Base-by-base conservation (phyloP, 2,329 filamentous ascomycete genomes). In the Pseudopyrenochaeta lycopersici region DNA sequence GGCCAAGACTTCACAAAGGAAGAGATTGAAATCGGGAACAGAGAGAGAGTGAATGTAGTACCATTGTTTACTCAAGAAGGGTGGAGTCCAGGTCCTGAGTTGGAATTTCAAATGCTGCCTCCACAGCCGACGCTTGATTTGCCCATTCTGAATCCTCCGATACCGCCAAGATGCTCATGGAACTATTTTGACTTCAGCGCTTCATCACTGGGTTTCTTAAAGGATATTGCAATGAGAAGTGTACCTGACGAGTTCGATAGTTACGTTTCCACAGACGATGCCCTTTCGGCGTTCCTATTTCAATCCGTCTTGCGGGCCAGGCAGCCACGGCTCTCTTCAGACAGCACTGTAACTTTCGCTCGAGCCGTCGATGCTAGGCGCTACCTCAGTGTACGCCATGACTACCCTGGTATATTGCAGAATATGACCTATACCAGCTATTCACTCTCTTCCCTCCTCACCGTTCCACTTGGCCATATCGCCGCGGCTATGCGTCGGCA, bases 261-360 rank as follows among this genome's bases (percentile, higher is more conserved):
- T 2, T 84, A 76, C 56, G 64, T 85, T 18, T 83, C 83, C 1
- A 85, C 82, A 0, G 83, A 87, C 49, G 84, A 87, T 60, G 74
- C 78, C 2, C 67, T 86, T 12, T 80, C 70, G 2, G 81, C 82
- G 0, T 79, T 85, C 41, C 69, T 85, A 49, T 86, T 81, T 81
- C 75, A 81, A 54, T 74, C 73, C 0, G 60, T 82, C 9, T 68
- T 71, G 0, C 78, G 78, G 27, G 77, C 74, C 0, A 78, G 84
- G 12, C 61, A 74, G 0, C 54, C 69, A 0, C 77, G 79, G 1
- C 53, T 82, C 0, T 27, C 49, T 2, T 15, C 55, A 1, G 38
- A 50, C 17, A 15, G 15, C 2, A 29, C 15, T 4, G 71, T 75
- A 18, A 76, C 66, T 1, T 67, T 85, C 10, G 74, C 76, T 4